A percentile compares a stretch with the other conserved stretches of the same genome.
Conservation (phyloP, 2,329 filamentous ascomycete genomes). For the Aureobasidium zeae region DNA sequence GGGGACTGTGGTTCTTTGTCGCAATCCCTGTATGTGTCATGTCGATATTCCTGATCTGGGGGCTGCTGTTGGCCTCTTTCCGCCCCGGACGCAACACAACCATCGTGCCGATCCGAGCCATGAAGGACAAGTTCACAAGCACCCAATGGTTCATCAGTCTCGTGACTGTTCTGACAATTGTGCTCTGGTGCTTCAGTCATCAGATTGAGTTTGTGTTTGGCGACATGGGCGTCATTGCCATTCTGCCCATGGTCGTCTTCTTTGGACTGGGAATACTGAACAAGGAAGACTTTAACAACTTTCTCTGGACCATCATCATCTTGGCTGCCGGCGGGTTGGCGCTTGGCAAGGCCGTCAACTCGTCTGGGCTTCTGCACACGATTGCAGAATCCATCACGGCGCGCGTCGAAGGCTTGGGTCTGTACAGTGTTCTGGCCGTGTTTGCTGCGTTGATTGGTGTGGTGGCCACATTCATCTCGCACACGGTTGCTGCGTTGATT, state of each 20-base stretch:
- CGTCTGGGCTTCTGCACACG: slow-evolving; percentile 82
- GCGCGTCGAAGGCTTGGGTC: slow-evolving; percentile 63
- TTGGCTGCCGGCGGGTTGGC: slow-evolving; percentile 87
- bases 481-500: slow-evolving; percentile 92
- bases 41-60: slow-evolving; percentile 81
- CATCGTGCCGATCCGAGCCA: slow-evolving; percentile 82
- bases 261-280: slow-evolving; percentile 94
- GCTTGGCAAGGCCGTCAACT: slow-evolving; percentile 87
- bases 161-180: slow-evolving; percentile 75
- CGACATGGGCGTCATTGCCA: slow-evolving; percentile 97
- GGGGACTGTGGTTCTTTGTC: slow-evolving; percentile 96
- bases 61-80: slow-evolving; percentile 76
- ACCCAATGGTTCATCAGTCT: slow-evolving; percentile 87
- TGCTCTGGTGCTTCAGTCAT: slow-evolving; percentile 85
- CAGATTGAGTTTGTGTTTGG: slow-evolving; percentile 81
- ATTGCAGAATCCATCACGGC: slow-evolving; percentile 70
- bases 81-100: slow-evolving; percentile 73
- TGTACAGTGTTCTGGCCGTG: slow-evolving; percentile 79
- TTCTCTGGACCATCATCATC: slow-evolving; percentile 99
- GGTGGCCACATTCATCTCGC: slow-evolving; percentile 94
- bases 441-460: slow-evolving; percentile 79
- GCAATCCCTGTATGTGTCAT: slow-evolving; percentile 86
- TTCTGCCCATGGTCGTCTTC: slow-evolving; percentile 90
- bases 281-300: slow-evolving; percentile 99
- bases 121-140: slow-evolving; percentile 79